These are phyloP conservation scores for Peterozyma toletana DNA, from an alignment of 805 yeast genomes.

Conservation along the genomic window DNA sequence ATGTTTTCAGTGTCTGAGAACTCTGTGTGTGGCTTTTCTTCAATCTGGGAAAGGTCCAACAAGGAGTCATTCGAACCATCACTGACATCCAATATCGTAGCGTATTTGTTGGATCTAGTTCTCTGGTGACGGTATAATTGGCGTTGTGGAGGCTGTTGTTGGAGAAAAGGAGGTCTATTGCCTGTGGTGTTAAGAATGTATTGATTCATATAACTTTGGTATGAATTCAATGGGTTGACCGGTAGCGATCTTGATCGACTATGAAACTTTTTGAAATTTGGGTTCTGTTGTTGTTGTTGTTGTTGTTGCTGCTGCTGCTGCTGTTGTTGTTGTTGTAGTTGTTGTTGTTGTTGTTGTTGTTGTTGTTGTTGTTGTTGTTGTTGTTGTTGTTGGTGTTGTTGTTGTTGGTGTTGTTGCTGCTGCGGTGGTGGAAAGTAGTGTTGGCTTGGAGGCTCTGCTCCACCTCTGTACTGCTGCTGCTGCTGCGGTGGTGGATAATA, in stretches of 20 bases:
- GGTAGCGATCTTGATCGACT: constrained; percentile 6
- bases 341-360: neutral
- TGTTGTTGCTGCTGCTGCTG: neutral
- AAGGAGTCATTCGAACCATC: constrained; percentile 15
- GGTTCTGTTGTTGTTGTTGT: neutral
- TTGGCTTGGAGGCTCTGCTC: no score
- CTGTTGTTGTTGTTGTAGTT: neutral
- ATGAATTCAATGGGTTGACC: neutral
- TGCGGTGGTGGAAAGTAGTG: neutral
- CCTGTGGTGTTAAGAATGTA: constrained; percentile 1
- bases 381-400: neutral
- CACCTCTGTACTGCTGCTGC: neutral
- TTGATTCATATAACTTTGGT: neutral
- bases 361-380: neutral
- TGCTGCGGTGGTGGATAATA: neutral
- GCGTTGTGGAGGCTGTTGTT: neutral
- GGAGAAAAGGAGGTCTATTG: constrained; percentile 1
- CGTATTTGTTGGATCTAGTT: constrained; percentile 6
- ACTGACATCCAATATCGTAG: constrained; percentile 9
- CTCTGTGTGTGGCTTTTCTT: constrained; percentile 5
- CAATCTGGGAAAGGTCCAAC: constrained; percentile 13
- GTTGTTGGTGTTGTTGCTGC: neutral
- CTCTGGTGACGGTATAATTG: constrained; percentile 1
- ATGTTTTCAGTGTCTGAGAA: constrained; percentile 24
- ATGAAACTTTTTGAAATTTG: neutral